Evolutionary conservation across 306 rosid species (phyloP).

Genomic region (Dryas alaskensis): DNA sequence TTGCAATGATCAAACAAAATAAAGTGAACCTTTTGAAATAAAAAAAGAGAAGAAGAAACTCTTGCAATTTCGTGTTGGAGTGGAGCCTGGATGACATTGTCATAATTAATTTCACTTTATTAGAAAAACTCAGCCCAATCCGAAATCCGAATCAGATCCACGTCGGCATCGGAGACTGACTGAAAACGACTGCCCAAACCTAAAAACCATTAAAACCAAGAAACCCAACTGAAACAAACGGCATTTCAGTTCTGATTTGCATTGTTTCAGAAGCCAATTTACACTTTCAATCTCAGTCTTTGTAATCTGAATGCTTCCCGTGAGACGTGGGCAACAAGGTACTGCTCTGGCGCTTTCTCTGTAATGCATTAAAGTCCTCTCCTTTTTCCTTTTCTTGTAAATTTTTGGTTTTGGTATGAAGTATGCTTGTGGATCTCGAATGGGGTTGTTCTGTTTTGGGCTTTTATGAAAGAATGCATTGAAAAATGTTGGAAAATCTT

Average conservation of each 20-base stretch:
- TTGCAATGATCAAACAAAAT: too few relatives aligned
- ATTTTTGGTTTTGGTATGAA: neutral
- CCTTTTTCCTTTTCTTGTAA: neutral
- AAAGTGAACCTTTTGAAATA: too few relatives aligned
- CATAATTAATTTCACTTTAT: neutral
- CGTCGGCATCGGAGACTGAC: constrained; percentile 12
- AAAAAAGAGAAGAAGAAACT: too few relatives aligned
- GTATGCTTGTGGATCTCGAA: constrained; percentile 13
- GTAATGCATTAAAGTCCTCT: neutral
- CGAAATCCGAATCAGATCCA: constrained; percentile 13
- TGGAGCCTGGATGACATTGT: neutral
- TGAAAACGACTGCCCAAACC: neutral
- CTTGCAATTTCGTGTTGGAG: neutral
- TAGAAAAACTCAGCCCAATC: neutral
- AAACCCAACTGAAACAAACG: neutral
- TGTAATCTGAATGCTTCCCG: neutral
- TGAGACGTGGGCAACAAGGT: constrained; percentile 15
- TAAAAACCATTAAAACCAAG: neutral
- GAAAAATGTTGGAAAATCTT: constrained; percentile 9
- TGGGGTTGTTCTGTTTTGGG: constrained; percentile 22
- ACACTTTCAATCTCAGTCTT: neutral
- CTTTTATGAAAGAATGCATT: constrained; percentile 16
- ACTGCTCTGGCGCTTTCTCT: neutral
- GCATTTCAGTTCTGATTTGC: neutral
- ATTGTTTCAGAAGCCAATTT: neutral